A percentile compares a stretch with the other conserved stretches of the same genome.
phyloP scores from a whole-genome alignment of 495 filamentous ascomycete genomes.

The Jackrogersella multiformis region DNA sequence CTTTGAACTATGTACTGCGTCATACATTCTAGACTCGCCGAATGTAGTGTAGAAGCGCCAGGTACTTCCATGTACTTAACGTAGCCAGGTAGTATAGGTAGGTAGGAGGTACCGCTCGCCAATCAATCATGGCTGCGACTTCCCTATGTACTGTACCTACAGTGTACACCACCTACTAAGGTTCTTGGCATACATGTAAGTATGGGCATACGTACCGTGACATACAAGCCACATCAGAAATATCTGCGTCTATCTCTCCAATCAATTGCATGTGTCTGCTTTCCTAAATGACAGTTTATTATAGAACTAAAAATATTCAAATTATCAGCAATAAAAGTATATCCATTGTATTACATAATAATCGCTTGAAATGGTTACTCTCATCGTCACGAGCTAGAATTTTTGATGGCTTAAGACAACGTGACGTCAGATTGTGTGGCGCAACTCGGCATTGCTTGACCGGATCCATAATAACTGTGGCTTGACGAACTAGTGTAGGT shows the following conservation, averaged over 20 bases:
- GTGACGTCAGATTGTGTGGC: slow-evolving; percentile 40
- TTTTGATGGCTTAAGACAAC: slow-evolving; percentile 1
- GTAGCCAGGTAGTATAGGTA: too few relatives aligned
- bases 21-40: slow-evolving; percentile 34
- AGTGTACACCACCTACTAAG: too few relatives aligned
- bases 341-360: not conserved
- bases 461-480: slow-evolving; percentile 23
- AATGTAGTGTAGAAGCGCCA: not conserved
- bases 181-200: not conserved
- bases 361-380: slow-evolving; percentile 7
- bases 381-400: slow-evolving; percentile 13
- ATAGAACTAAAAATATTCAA: not conserved
- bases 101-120: too few relatives aligned
- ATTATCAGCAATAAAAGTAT: not conserved
- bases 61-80: slow-evolving; percentile 1
- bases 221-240: too few relatives aligned
- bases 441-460: slow-evolving; percentile 9
- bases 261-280: not conserved
- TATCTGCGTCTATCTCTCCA: not conserved
- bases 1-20: slow-evolving; percentile 34
- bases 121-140: too few relatives aligned
- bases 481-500: too few relatives aligned
- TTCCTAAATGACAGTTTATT: not conserved
- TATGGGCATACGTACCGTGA: not conserved
- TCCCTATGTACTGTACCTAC: too few relatives aligned